phyloP scores from a whole-genome alignment of 768 basidiomycete genomes.

The Leccinum uliginosum region DNA sequence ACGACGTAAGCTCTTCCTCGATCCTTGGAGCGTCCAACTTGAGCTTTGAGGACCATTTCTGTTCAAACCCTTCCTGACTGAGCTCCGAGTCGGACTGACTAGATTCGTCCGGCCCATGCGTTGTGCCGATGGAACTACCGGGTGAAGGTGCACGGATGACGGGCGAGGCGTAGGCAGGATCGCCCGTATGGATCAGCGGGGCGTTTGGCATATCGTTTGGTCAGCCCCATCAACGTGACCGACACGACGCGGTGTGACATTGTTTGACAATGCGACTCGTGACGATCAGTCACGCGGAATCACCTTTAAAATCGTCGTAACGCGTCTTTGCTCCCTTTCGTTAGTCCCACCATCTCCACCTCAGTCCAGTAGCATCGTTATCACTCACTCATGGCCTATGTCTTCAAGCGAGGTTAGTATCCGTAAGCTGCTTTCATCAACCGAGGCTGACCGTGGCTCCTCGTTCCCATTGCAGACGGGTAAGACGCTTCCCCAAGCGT shows the following conservation, averaged over 20 bases:
- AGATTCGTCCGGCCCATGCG: slow-evolving; percentile 46
- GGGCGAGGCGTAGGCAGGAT: slow-evolving; percentile 41
- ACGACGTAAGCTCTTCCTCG: slow-evolving; percentile 34
- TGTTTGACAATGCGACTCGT: slow-evolving; percentile 28
- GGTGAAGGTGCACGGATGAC: slow-evolving; percentile 45
- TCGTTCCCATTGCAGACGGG: slow-evolving; percentile 40
- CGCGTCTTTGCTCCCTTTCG: slow-evolving; percentile 24
- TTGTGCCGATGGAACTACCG: slow-evolving; percentile 43
- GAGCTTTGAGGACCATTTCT: slow-evolving; percentile 33
- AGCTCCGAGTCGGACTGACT: slow-evolving; percentile 36
- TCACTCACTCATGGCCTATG: slow-evolving; percentile 40
- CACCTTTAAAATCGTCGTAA: slow-evolving; percentile 28
- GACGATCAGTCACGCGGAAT: slow-evolving; percentile 26
- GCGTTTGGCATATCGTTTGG: slow-evolving; percentile 23
- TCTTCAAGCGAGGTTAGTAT: slow-evolving; percentile 54
- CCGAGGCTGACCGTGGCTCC: slow-evolving; percentile 6
- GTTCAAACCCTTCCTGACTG: slow-evolving; percentile 34
- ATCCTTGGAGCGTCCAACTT: slow-evolving; percentile 33
- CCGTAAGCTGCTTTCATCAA: neutral
- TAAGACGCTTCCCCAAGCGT: slow-evolving; percentile 20
- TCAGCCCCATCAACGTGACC: neutral
- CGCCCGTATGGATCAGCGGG: slow-evolving; percentile 29
- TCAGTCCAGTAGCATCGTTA: neutral
- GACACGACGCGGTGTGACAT: slow-evolving; percentile 29
- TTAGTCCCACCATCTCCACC: slow-evolving; percentile 22